Conservation (phyloP, 2,329 filamentous ascomycete species). For the Pezicula carpinea region DNA sequence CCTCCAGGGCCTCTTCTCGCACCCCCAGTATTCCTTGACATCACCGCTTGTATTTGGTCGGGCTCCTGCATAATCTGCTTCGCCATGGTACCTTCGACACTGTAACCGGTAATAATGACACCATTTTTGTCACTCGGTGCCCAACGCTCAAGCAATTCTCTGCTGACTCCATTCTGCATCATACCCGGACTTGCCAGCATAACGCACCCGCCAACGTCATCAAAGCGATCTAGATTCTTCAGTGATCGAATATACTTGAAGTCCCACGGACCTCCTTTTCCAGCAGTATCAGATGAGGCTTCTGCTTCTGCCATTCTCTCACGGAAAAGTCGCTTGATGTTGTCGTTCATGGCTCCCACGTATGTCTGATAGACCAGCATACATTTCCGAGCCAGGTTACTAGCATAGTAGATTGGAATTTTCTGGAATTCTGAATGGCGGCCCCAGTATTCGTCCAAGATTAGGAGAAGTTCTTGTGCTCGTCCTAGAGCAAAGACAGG, state of each 20-base stretch:
- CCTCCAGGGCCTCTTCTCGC: constrained; percentile 53
- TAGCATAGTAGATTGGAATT: constrained; percentile 95
- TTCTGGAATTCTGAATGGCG: constrained; percentile 85
- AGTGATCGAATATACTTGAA: constrained; percentile 91
- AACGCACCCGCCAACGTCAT: constrained; percentile 91
- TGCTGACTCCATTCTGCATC: constrained; percentile 92
- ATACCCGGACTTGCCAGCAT: constrained; percentile 98
- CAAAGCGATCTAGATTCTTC: constrained; percentile 90
- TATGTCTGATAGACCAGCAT: constrained; percentile 99
- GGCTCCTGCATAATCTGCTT: constrained; percentile 94
- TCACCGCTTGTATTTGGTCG: constrained; percentile 90
- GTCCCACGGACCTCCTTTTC: constrained; percentile 89
- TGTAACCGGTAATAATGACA: constrained; percentile 98
- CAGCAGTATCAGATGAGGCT: constrained; percentile 66
- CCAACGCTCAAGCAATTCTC: constrained; percentile 91
- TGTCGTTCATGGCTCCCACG: constrained; percentile 97
- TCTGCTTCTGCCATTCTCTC: constrained; percentile 90
- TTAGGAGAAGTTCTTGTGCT: constrained; percentile 89
- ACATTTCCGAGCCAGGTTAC: constrained; percentile 89
- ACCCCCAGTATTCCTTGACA: constrained; percentile 66
- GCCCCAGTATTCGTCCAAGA: constrained; percentile 95
- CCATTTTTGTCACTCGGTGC: constrained; percentile 94
- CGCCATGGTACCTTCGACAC: constrained; percentile 97
- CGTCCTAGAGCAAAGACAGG: constrained; percentile 92
- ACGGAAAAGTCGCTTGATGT: constrained; percentile 92